Evolutionary conservation across 1,139 yeast species (phyloP).

Genomic region (Suhomyces choctaworum): DNA sequence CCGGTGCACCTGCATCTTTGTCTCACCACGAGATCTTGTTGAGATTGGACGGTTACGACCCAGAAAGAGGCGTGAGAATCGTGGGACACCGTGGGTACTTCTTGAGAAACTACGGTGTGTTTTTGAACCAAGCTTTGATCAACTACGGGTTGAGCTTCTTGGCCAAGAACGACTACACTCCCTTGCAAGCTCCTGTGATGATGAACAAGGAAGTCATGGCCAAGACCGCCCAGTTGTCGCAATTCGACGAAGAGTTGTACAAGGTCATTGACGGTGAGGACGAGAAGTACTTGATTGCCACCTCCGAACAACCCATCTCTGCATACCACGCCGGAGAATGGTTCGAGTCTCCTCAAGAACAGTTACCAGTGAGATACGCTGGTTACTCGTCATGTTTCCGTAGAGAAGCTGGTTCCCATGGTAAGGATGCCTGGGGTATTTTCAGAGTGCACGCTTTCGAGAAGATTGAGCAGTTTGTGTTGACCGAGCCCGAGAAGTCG

Average conservation of each 20-base stretch:
- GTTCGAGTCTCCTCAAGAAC: constrained; percentile 98
- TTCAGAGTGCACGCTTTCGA: constrained; percentile 98
- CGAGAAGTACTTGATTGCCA: constrained; percentile 96
- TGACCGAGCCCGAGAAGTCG: constrained; percentile 96
- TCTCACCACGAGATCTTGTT: constrained; percentile 95
- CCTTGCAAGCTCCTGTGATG: constrained; percentile 98
- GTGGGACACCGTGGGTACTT: constrained; percentile 99
- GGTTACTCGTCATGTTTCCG: constrained; percentile 99
- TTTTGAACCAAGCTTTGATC: constrained; percentile 95
- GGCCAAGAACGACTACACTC: constrained; percentile 76
- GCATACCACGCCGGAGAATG: constrained; percentile 98
- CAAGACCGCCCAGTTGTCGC: constrained; percentile 96
- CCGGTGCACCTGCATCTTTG: constrained; percentile 73
- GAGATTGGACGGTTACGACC: constrained; percentile 96
- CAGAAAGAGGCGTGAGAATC: constrained; percentile 96
- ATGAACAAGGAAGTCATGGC: constrained; percentile 99
- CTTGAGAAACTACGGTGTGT: constrained; percentile 92
- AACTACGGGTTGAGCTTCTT: constrained; percentile 91
- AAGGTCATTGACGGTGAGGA: constrained; percentile 96
- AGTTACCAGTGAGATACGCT: constrained; percentile 92
- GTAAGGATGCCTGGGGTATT: constrained; percentile 99
- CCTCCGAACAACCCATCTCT: constrained; percentile 98
- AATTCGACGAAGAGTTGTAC: constrained; percentile 96
- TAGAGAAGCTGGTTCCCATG: constrained; percentile 99
- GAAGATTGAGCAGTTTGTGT: constrained; percentile 93